Percentiles rank a stretch among this genome's conserved stretches.
Conservation (phyloP, 73 alveolate species). For the Paramecium biaurelia region DNA sequence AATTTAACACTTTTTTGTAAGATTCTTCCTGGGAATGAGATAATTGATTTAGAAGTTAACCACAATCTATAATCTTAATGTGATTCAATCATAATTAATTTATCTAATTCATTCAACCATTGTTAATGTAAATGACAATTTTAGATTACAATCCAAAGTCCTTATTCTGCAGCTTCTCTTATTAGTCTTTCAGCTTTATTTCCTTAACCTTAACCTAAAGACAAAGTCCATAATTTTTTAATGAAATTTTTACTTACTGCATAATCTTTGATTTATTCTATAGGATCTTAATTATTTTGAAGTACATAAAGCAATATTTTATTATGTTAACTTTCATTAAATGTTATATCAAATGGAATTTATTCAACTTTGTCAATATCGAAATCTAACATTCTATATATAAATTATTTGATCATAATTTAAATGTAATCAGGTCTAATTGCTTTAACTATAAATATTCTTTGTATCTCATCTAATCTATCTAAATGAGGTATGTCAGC, state of each 20-base stretch:
- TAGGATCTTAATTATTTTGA: slow-evolving; percentile 99
- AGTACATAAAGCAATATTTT: slow-evolving; percentile 95
- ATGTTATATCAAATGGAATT: background rate
- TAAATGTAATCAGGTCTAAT: background rate
- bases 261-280: slow-evolving; percentile 93
- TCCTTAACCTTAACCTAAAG: slow-evolving; percentile 61
- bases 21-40: slow-evolving; percentile 28
- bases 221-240: slow-evolving; percentile 35
- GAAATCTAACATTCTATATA: background rate
- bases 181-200: slow-evolving; percentile 51
- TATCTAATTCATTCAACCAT: slow-evolving; percentile 99
- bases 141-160: slow-evolving; percentile 98
- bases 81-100: slow-evolving; percentile 31
- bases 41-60: slow-evolving; percentile 52
- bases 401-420: background rate
- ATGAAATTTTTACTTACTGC: slow-evolving; percentile 77
- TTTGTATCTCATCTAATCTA: background rate
- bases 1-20: background rate
- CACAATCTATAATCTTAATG: slow-evolving; percentile 57
- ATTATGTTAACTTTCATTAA: background rate
- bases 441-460: background rate
- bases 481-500: background rate
- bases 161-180: slow-evolving; percentile 65
- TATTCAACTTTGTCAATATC: background rate
- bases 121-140: slow-evolving; percentile 98